A percentile compares a stretch with the other conserved stretches of the same genome.
These are phyloP conservation scores for Botrytis fabae DNA, from an alignment of 2,329 filamentous ascomycete genomes.

Conservation along the genomic window DNA sequence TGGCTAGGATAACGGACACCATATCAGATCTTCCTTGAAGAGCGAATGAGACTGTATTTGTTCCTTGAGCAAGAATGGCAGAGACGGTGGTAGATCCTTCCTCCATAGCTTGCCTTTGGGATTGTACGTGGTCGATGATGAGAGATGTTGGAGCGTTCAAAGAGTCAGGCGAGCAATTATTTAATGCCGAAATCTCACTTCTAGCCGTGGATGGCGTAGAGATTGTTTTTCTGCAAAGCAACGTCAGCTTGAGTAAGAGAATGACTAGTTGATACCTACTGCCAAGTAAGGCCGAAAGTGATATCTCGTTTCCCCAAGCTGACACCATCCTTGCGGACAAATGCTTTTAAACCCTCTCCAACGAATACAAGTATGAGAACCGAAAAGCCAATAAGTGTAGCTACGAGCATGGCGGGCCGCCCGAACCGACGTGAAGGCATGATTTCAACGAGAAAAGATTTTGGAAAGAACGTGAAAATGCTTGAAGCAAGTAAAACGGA, in stretches of 20 bases:
- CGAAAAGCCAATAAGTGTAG: constrained; percentile 31
- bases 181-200: constrained; percentile 2
- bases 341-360: constrained; percentile 33
- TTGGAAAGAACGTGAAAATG: constrained; percentile 16
- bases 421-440: constrained; percentile 34
- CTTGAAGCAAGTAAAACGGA: constrained; percentile 23
- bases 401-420: constrained; percentile 25
- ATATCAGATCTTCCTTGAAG: constrained; percentile 19
- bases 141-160: background rate
- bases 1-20: constrained; percentile 20
- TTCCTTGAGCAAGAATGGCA: constrained; percentile 20
- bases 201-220: background rate
- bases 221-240: background rate
- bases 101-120: background rate
- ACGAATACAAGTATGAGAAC: constrained; percentile 34
- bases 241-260: background rate
- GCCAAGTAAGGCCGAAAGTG: constrained; percentile 15
- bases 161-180: background rate
- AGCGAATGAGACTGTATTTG: constrained; percentile 18
- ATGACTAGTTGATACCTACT: constrained; percentile 3
- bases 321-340: constrained; percentile 21
- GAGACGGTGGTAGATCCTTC: constrained; percentile 18
- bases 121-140: background rate
- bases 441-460: constrained; percentile 18
- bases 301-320: constrained; percentile 20